Conservation (phyloP, 495 filamentous ascomycete genomes). For the Podospora australis region DNA sequence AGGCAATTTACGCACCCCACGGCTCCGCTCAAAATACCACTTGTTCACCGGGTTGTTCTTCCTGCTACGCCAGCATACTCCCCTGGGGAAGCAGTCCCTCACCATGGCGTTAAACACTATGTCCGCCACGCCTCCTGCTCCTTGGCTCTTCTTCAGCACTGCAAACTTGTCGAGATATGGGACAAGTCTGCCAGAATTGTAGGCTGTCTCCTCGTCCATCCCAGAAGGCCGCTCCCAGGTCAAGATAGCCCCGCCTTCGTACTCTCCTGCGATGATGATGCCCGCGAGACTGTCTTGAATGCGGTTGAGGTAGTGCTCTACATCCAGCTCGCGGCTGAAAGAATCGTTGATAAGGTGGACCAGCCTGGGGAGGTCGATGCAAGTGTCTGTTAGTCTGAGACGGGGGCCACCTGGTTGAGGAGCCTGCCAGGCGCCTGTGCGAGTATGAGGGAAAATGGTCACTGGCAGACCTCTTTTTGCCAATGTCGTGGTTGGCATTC, state of each 20-base stretch:
- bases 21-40: constrained; percentile 90
- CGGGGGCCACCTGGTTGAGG: constrained; percentile 46
- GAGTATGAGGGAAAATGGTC: constrained; percentile 69
- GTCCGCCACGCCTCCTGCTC: constrained; percentile 87
- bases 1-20: constrained; percentile 72
- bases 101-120: constrained; percentile 96
- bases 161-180: constrained; percentile 99
- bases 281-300: constrained; percentile 75
- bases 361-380: constrained; percentile 74
- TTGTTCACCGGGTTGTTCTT: constrained; percentile 83
- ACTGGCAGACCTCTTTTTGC: constrained; percentile 88
- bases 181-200: constrained; percentile 55
- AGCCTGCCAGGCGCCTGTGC: constrained; percentile 56
- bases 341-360: constrained; percentile 90
- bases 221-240: constrained; percentile 85
- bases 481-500: constrained; percentile 61
- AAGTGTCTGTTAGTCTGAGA: constrained; percentile 64
- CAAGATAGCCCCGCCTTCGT: constrained; percentile 89
- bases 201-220: constrained; percentile 46
- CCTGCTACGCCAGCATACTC: constrained; percentile 75
- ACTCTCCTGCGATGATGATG: constrained; percentile 89
- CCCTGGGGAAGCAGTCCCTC: constrained; percentile 71
- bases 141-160: constrained; percentile 80
- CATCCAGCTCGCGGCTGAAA: constrained; percentile 79
- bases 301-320: constrained; percentile 70